Conservation (phyloP, 1,284 basidiomycete genomes). For the Cystobasidium sp. region DNA sequence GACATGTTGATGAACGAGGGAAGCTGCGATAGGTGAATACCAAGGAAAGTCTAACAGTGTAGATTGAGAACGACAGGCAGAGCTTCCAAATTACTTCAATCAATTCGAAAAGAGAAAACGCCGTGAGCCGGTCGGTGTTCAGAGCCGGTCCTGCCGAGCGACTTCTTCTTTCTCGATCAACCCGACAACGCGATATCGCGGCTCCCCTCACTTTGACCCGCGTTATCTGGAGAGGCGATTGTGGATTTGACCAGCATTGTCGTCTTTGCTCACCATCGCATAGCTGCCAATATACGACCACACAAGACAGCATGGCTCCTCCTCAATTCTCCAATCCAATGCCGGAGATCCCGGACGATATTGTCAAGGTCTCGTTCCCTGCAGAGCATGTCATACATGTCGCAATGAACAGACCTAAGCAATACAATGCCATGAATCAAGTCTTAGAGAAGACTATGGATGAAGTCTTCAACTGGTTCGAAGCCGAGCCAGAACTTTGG, state of each 20-base stretch:
- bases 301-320: neutral
- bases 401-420: conserved; percentile 72
- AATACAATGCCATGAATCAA: conserved; percentile 69
- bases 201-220: too few relatives aligned
- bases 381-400: conserved; percentile 70
- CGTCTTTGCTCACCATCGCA: neutral
- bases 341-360: conserved; percentile 31
- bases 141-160: too few relatives aligned
- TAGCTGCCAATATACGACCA: neutral
- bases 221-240: too few relatives aligned
- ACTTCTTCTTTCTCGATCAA: too few relatives aligned
- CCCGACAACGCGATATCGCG: too few relatives aligned
- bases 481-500: conserved; percentile 73
- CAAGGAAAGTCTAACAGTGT: neutral
- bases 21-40: neutral
- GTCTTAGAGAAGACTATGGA: conserved; percentile 66
- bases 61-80: too few relatives aligned
- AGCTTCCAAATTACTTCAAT: too few relatives aligned
- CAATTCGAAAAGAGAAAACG: too few relatives aligned
- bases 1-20: conserved; percentile 16
- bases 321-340: conserved; percentile 10
- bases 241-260: too few relatives aligned
- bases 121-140: too few relatives aligned
- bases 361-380: conserved; percentile 68
- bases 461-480: conserved; percentile 73